Conservation (phyloP, 805 yeast genomes). For the Teunomyces barrocoloradensis region DNA sequence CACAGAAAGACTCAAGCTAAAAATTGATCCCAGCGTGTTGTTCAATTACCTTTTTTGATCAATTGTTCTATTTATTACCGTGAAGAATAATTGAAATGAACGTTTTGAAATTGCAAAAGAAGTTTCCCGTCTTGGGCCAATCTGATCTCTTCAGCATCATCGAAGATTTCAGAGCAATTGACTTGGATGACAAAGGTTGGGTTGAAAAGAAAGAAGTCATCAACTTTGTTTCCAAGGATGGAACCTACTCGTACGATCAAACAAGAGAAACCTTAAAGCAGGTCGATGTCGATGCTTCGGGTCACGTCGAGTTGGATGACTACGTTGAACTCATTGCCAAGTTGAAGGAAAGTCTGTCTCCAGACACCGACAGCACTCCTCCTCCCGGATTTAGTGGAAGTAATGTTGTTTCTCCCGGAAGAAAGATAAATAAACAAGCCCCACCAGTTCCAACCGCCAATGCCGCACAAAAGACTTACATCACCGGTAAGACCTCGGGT, state of each 20-base stretch:
- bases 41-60: background rate
- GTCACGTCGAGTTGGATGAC: slow-evolving; percentile 95
- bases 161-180: slow-evolving; percentile 82
- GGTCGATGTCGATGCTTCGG: slow-evolving; percentile 93
- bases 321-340: slow-evolving; percentile 82
- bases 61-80: background rate
- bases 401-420: slow-evolving; percentile 16
- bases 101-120: slow-evolving; percentile 55
- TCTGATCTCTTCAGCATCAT: slow-evolving; percentile 82
- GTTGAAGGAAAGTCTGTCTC: slow-evolving; percentile 50
- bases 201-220: slow-evolving; percentile 89
- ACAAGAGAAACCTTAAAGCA: slow-evolving; percentile 90
- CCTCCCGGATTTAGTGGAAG: slow-evolving; percentile 20
- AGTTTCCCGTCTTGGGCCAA: slow-evolving; percentile 82
- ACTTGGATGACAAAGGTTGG: slow-evolving; percentile 89
- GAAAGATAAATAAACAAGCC: slow-evolving; percentile 20
- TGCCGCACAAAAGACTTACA: slow-evolving; percentile 58
- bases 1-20: background rate
- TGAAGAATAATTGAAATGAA: slow-evolving; percentile 27
- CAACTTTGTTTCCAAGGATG: slow-evolving; percentile 74
- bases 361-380: slow-evolving; percentile 17
- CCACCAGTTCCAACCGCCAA: slow-evolving; percentile 51
- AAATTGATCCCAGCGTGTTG: background rate
- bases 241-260: slow-evolving; percentile 83
- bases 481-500: slow-evolving; percentile 84